Evolutionary conservation across 2,329 filamentous ascomycete genomes (phyloP), one percentile per base, ranked within the genome.

Genomic region (Clonostachys sp.): DNA sequence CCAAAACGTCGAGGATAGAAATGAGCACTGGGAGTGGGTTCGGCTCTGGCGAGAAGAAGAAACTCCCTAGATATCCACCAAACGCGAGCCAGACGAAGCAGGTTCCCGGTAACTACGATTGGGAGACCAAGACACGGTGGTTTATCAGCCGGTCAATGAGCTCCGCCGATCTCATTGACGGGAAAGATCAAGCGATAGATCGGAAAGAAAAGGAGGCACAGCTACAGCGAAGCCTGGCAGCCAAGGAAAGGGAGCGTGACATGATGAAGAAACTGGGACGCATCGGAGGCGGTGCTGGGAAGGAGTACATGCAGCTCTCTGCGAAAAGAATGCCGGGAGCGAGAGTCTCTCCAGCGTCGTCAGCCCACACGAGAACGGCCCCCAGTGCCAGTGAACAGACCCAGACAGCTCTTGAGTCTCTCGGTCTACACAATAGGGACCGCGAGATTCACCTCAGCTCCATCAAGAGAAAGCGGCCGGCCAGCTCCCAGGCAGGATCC

Each of bases 201-300:
- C 75, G 80, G 34, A 78, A 75, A 33, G 83, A 83, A 55, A 77
- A 79, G 50, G 80, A 83, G 45, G 87, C 91, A 52, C 78, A 80
- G 16, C 66, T 88, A 54, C 84, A 82, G 52, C 77, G 83, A 48
- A 77, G 78, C 5, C 69, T 91, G 6, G 78, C 81, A 6, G 79
- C 78, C 13, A 78, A 82, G 55, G 86, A 91, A 63, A 85, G 80
- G 58, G 89, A 92, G 62, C 74, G 82, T 17, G 84, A 89, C 20
- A 77, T 94, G 44, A 86, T 84, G 53, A 82, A 80, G 60, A 81
- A 81, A 54, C 72, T 94, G 3, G 81, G 80, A 10, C 70, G 78
- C 45, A 70, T 83, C 49, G 86, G 86, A 10, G 77, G 71, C 44
- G 84, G 84, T 6, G 77, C 85, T 1, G 87, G 87, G 3, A 79